Percentiles rank a stretch among this genome's conserved stretches.
Evolutionary conservation across 2,329 filamentous ascomycete genomes (phyloP).

Genomic region (Cladobotryum mycophilum): DNA sequence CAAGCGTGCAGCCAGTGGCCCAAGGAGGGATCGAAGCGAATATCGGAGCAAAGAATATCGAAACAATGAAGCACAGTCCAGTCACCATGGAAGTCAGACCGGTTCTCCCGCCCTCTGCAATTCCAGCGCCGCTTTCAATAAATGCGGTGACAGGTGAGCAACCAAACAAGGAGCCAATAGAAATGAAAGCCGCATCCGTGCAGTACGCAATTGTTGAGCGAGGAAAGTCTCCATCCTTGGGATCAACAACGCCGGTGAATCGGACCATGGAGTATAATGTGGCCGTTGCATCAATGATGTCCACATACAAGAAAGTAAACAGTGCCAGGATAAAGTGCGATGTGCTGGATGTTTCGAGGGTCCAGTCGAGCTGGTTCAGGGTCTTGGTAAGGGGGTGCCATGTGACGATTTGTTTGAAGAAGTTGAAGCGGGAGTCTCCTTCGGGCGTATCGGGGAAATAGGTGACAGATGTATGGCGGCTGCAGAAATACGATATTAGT

Average conservation of each 20-base stretch:
- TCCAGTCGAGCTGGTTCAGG: slow-evolving; percentile 61
- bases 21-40: slow-evolving; percentile 72
- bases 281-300: slow-evolving; percentile 72
- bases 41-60: slow-evolving; percentile 70
- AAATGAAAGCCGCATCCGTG: slow-evolving; percentile 64
- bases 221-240: slow-evolving; percentile 72
- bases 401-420: slow-evolving; percentile 65
- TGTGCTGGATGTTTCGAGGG: slow-evolving; percentile 45
- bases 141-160: slow-evolving; percentile 68
- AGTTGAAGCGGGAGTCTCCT: slow-evolving; percentile 61
- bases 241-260: slow-evolving; percentile 60
- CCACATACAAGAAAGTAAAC: slow-evolving; percentile 73
- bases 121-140: slow-evolving; percentile 69
- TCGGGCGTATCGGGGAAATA: slow-evolving; percentile 63
- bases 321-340: slow-evolving; percentile 64
- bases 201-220: slow-evolving; percentile 76
- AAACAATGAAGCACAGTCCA: slow-evolving; percentile 63
- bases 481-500: slow-evolving; percentile 22
- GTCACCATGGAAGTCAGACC: slow-evolving; percentile 65
- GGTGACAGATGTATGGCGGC: slow-evolving; percentile 60
- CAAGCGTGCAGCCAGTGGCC: slow-evolving; percentile 68
- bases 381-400: slow-evolving; percentile 64
- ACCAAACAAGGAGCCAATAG: slow-evolving; percentile 63
- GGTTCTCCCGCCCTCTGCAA: slow-evolving; percentile 67
- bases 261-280: slow-evolving; percentile 78